phyloP scores from a whole-genome alignment of 495 filamentous ascomycete genomes.

The Sabuloglossum arenarium region DNA sequence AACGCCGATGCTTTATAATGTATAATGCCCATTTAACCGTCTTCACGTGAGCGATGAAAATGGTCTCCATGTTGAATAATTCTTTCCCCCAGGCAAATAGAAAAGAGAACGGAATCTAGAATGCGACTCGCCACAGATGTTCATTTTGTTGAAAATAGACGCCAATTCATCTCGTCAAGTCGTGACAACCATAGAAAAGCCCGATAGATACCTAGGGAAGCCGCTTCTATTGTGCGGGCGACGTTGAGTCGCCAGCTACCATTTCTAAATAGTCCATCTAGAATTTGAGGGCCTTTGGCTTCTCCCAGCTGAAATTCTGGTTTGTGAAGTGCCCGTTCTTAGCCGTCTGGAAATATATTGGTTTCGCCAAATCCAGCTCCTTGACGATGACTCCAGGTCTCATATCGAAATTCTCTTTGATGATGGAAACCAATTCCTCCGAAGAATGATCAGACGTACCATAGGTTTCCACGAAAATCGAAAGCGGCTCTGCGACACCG shows the following conservation, averaged over 20 bases:
- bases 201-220: background rate
- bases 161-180: constrained; percentile 1
- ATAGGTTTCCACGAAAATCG: constrained; percentile 72
- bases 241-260: background rate
- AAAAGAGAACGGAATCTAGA: background rate
- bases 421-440: constrained; percentile 76
- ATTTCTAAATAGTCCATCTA: constrained; percentile 7
- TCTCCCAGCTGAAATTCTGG: constrained; percentile 94
- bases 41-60: background rate
- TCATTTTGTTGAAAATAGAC: background rate
- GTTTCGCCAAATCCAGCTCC: constrained; percentile 84
- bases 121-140: background rate
- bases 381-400: constrained; percentile 95
- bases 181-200: background rate
- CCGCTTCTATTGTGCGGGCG: background rate
- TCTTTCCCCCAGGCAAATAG: background rate
- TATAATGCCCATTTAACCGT: background rate
- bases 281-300: constrained; percentile 70
- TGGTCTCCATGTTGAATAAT: constrained; percentile 1
- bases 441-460: constrained; percentile 54
- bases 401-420: constrained; percentile 89
- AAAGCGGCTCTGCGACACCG: constrained; percentile 90
- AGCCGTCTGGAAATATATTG: constrained; percentile 94
- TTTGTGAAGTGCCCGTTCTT: constrained; percentile 99
- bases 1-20: background rate